Evolutionary conservation across 345 rosid species (phyloP).

Genomic region (Leavenworthia alabamica): DNA sequence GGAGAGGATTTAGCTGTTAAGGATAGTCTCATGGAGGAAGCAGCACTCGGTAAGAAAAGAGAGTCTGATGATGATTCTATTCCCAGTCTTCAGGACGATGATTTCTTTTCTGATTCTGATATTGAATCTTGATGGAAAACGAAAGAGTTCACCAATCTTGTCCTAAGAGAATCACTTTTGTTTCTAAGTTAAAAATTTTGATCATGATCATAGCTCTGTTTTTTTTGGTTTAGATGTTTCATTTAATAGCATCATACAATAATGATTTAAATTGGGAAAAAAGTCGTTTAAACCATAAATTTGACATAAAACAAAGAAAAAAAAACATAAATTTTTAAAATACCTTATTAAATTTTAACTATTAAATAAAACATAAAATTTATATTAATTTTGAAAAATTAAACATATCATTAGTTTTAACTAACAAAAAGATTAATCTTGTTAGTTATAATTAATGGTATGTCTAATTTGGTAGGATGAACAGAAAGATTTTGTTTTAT

Average conservation of each 20-base stretch:
- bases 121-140: constrained; percentile 13
- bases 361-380: too few species aligned
- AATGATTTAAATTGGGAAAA: too few species aligned
- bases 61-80: constrained; percentile 28
- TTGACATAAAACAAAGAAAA: too few species aligned
- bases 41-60: constrained; percentile 3
- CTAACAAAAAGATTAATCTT: too few species aligned
- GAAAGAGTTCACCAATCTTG: neutral
- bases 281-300: too few species aligned
- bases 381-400: too few species aligned
- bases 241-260: neutral
- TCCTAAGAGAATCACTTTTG: neutral
- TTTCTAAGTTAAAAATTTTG: neutral
- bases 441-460: too few species aligned
- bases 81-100: constrained; percentile 19
- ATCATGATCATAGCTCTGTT: neutral
- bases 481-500: too few species aligned
- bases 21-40: constrained; percentile 24
- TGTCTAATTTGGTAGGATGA: too few species aligned
- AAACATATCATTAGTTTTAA: too few species aligned
- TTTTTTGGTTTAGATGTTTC: neutral
- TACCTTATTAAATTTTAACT: too few species aligned
- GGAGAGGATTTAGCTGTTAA: constrained; percentile 13
- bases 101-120: constrained; percentile 31
- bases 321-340: too few species aligned